Percentiles rank a stretch among this genome's conserved stretches.
phyloP scores from a whole-genome alignment of 2,329 filamentous ascomycete genomes.

The Colletotrichum tanaceti region DNA sequence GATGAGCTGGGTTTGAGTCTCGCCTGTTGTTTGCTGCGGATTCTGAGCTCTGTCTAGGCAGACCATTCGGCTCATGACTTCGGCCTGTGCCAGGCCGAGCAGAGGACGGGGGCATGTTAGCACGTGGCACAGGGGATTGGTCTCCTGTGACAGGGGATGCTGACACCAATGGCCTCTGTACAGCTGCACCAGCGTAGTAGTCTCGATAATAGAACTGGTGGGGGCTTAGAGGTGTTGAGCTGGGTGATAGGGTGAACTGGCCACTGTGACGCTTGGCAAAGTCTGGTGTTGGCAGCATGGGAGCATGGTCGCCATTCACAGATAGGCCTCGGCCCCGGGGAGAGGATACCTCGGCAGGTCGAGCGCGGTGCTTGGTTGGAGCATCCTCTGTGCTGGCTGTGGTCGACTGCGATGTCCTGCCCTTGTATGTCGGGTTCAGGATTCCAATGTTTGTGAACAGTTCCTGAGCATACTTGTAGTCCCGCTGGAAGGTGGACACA shows the following conservation, averaged over 20 bases:
- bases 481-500: slow-evolving; percentile 79
- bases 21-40: slow-evolving; percentile 58
- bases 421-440: slow-evolving; percentile 78
- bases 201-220: slow-evolving; percentile 69
- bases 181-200: slow-evolving; percentile 59
- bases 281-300: slow-evolving; percentile 73
- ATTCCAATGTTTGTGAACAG: slow-evolving; percentile 78
- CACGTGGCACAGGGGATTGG: slow-evolving; percentile 59
- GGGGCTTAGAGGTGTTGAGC: slow-evolving; percentile 60
- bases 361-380: slow-evolving; percentile 60
- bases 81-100: slow-evolving; percentile 69
- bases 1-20: slow-evolving; percentile 67
- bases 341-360: slow-evolving; percentile 60
- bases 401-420: slow-evolving; percentile 67
- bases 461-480: slow-evolving; percentile 81
- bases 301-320: slow-evolving; percentile 71
- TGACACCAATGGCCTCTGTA: slow-evolving; percentile 45
- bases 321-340: slow-evolving; percentile 70
- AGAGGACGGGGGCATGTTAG: slow-evolving; percentile 45
- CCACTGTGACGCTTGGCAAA: slow-evolving; percentile 74
- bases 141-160: slow-evolving; percentile 68
- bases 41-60: slow-evolving; percentile 65
- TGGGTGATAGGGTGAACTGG: slow-evolving; percentile 72
- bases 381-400: slow-evolving; percentile 66
- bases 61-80: slow-evolving; percentile 66